Evolutionary conservation across 768 basidiomycete genomes (phyloP), one percentile per base, ranked within the genome.

Genomic region (Suillus decipiens): DNA sequence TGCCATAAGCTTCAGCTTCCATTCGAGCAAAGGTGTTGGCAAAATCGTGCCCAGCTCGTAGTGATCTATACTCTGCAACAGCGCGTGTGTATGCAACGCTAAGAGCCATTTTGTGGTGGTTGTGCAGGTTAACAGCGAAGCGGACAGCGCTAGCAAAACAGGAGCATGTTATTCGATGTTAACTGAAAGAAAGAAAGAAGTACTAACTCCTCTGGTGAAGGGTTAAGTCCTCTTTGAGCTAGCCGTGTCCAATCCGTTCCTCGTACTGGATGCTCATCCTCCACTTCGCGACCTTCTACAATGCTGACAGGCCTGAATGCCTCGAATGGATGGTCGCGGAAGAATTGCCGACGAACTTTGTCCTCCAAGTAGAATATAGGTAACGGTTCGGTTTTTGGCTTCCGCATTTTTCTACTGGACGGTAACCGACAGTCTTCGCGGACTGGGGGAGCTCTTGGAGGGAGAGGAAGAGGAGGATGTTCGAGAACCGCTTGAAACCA

Each of bases 311-410:
- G 87, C 48, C 96, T 82, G 76, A 96, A 92, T 2, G 94, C 90
- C 78, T 99, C 96, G 71, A 97, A 97, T 8, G 97, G 95, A 73
- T 97, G 96, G 79, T 99, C 97, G 47, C 82, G 81, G 80, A 96
- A 99, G 82, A 99, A 99, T 73, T 93, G 92, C 61, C 86, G 82
- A 41, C 97, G 87, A 63, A 99, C 79, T 65, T 84, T 81, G 74
- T 99, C 97, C 72, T 96, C 94, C 45, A 90, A 63, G 72, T 95
- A 97, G 60, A 81, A 80, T 58, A 99, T 83, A 12, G 84, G 82
- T 54, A 84, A 64, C 0, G 90, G 89, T 33, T 77, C 77, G 34
- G 79, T 76, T 53, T 79, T 78, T 48, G 76, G 77, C 41, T 79
- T 68, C 47, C 77, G 76, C 60, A 75, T 72, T 63, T 64, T 60